Percentiles rank a stretch among this genome's conserved stretches.
Conservation (phyloP, 495 filamentous ascomycete genomes). For the Penicillium pancosmium region DNA sequence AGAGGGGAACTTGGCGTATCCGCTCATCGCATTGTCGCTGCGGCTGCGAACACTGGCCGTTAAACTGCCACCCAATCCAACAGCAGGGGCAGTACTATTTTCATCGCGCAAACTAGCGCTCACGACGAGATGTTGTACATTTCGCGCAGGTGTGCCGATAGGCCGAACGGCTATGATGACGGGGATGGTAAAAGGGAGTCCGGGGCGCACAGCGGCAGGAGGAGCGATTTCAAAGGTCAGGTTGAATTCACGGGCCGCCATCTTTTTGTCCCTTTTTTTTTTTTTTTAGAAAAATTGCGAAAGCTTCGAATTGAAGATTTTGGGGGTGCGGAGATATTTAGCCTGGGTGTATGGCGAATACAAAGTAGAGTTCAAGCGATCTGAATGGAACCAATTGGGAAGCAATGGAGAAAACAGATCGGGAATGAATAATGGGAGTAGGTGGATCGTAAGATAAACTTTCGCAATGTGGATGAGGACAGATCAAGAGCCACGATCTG, state of each 20-base stretch:
- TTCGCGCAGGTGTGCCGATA: conserved; percentile 30
- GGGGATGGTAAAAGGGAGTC: conserved; percentile 37
- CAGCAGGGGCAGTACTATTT: conserved; percentile 25
- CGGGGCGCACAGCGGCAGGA: conserved; percentile 32
- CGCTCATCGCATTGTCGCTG: conserved; percentile 37
- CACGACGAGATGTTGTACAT: conserved; percentile 38
- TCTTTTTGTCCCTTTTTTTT: conserved; percentile 11
- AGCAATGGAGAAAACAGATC: conserved; percentile 2
- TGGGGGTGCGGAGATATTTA: too few species aligned
- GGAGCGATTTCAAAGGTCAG: conserved; percentile 41
- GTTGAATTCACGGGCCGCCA: conserved; percentile 40
- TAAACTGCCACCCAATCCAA: conserved; percentile 34
- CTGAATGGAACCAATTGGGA: conserved; percentile 13
- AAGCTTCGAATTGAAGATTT: neutral
- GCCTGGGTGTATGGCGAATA: conserved; percentile 1
- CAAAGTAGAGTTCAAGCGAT: conserved; percentile 8
- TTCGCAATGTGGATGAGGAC: neutral
- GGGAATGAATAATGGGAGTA: conserved; percentile 1
- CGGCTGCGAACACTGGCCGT: conserved; percentile 43
- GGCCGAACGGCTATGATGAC: conserved; percentile 40
- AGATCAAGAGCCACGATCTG: neutral
- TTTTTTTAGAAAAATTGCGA: neutral
- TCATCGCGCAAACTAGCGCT: conserved; percentile 38
- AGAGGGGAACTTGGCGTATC: conserved; percentile 38
- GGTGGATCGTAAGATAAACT: conserved; percentile 5